Percentiles rank a stretch among this genome's conserved stretches.
Conservation (phyloP, 176 grass and related monocot species). For the Eremochloa ophiuroides region DNA sequence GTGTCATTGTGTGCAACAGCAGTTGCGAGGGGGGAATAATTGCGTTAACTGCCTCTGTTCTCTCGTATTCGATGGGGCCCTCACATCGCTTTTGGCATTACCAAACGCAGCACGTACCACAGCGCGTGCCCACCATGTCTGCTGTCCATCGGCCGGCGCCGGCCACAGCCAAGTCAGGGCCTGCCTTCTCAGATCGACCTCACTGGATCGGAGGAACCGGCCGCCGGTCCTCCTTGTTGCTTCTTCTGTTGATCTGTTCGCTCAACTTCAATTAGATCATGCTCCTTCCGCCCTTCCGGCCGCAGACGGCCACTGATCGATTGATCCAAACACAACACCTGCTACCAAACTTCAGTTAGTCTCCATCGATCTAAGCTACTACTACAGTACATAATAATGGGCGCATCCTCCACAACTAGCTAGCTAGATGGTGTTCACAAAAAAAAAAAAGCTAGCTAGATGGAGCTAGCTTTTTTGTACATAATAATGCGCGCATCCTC, state of each 20-base stretch:
- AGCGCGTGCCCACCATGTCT: neutral
- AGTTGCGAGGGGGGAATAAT: constrained; percentile 31
- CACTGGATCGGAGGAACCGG: neutral
- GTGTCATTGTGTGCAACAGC: constrained; percentile 22
- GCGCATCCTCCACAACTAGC: too few species aligned
- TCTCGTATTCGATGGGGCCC: constrained; percentile 2
- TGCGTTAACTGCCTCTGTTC: constrained; percentile 1
- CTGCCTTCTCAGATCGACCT: too few species aligned
- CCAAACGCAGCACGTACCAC: constrained; percentile 34
- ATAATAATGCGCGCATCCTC: too few species aligned
- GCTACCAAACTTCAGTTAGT: too few species aligned
- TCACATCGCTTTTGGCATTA: constrained; percentile 48
- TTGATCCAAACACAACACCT: too few species aligned
- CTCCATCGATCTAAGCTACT: too few species aligned
- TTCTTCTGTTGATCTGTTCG: too few species aligned
- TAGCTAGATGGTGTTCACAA: too few species aligned
- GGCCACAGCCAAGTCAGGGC: neutral
- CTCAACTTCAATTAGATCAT: neutral
- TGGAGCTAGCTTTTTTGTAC: too few species aligned
- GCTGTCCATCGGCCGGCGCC: too few species aligned
- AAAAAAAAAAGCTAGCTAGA: too few species aligned
- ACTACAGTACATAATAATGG: too few species aligned
- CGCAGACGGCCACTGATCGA: neutral
- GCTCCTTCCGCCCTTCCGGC: neutral
- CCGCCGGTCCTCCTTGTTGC: neutral